These are phyloP conservation scores for Plasmodium malariae DNA, from an alignment of 169 alveolate species.

Conservation along the genomic window DNA sequence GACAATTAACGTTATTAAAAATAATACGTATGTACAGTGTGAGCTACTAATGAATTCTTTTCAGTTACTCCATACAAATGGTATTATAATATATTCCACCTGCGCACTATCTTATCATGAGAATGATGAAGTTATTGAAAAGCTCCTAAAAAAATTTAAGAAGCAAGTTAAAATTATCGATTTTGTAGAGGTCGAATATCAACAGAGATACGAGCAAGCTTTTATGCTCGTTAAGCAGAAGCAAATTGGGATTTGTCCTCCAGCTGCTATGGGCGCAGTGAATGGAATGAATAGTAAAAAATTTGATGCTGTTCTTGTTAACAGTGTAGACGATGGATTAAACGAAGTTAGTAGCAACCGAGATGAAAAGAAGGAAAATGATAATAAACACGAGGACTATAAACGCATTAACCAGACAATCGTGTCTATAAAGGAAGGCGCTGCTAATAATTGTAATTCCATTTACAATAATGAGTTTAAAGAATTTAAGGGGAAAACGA, in stretches of 20 bases:
- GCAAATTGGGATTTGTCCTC: too few species aligned
- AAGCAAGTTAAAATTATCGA: slow-evolving; percentile 32
- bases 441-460: neutral
- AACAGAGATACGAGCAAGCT: neutral
- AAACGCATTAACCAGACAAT: too few species aligned
- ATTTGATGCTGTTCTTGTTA: neutral
- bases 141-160: slow-evolving; percentile 1
- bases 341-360: neutral
- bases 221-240: too few species aligned
- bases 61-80: slow-evolving; percentile 79
- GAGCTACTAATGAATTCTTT: slow-evolving; percentile 78
- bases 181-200: slow-evolving; percentile 23
- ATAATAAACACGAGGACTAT: too few species aligned
- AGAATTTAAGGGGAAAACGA: slow-evolving; percentile 14
- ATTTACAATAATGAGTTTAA: neutral
- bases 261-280: slow-evolving; percentile 50
- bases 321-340: neutral
- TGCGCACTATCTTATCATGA: slow-evolving; percentile 86
- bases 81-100: slow-evolving; percentile 84
- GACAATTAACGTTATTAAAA: slow-evolving; percentile 82
- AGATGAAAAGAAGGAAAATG: neutral
- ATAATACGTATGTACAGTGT: slow-evolving; percentile 81
- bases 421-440: too few species aligned
- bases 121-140: slow-evolving; percentile 80
- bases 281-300: neutral